Evolutionary conservation across 495 filamentous ascomycete genomes (phyloP), one percentile per base, ranked within the genome.

Genomic region (Sporormia fimetaria): DNA sequence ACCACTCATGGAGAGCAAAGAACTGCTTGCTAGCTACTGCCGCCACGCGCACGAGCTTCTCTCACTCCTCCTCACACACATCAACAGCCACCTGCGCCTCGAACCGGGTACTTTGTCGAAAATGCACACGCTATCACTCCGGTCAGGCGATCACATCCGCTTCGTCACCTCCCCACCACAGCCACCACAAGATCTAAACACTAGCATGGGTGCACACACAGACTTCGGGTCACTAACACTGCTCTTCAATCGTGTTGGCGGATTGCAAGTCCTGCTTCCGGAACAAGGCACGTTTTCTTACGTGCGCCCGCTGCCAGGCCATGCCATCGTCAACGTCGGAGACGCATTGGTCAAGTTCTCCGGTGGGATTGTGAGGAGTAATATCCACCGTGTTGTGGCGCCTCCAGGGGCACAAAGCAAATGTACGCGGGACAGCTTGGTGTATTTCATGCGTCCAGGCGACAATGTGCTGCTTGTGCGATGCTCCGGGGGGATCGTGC

Each of bases 301-400:
- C 54, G 74, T 83, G 10, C 59, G 64, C 21, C 76, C 78, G 0
- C 49, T 76, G 10, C 64, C 62, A 3, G 71, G 74, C 0, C 69
- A 72, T 35, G 67, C 66, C 6, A 71, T 83, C 22, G 60, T 80
- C 34, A 81, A 83, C 38, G 63, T 83, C 0, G 78, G 76, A 0
- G 78, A 83, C 40, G 71, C 75, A 6, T 67, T 78, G 60, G 69
- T 72, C 6, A 75, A 71, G 28, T 80, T 80, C 49, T 74, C 73
- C 6, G 69, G 68, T 35, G 73, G 75, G 5, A 44, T 72, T n/a
- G 52, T 80, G 27, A 66, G 75, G 15, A 70, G 67, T 1, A 78
- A 76, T 48, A 71, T 79, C 8, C 77, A 81, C 54, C 66, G 77
- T 3, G 76, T 81, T 12, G 69, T 74, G 3, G 62, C 64, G 1